phyloP scores from a whole-genome alignment of 202 grass and related monocot genomes.

The Setaria italica region DNA sequence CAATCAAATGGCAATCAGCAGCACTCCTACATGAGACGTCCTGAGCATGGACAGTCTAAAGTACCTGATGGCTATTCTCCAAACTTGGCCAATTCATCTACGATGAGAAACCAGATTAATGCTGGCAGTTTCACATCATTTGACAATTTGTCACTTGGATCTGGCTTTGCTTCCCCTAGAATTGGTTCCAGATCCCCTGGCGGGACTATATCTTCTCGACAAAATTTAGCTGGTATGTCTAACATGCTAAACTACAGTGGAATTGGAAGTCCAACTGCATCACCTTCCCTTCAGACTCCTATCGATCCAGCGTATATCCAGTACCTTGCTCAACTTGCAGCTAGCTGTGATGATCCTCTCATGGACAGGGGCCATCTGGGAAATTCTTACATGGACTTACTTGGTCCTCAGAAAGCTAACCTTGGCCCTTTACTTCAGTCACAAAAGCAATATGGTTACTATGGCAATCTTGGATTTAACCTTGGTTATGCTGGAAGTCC shows the following conservation, averaged over 20 bases:
- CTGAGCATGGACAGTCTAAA: constrained; percentile 57
- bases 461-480: constrained; percentile 62
- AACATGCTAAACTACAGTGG: constrained; percentile 65
- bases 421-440: constrained; percentile 66
- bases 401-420: constrained; percentile 67
- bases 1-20: constrained; percentile 54
- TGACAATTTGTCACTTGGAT: constrained; percentile 53
- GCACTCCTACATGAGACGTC: constrained; percentile 52
- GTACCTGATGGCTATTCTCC: constrained; percentile 45
- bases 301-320: constrained; percentile 69
- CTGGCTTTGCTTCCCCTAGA: constrained; percentile 63
- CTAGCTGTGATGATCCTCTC: constrained; percentile 62
- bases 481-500: constrained; percentile 73
- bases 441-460: constrained; percentile 82
- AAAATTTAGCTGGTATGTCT: constrained; percentile 60
- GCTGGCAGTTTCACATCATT: constrained; percentile 53
- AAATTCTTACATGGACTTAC: constrained; percentile 68
- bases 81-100: constrained; percentile 58
- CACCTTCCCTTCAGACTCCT: constrained; percentile 56
- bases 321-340: constrained; percentile 69
- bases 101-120: constrained; percentile 63
- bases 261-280: constrained; percentile 55
- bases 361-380: constrained; percentile 52
- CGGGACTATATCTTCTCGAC: constrained; percentile 49
- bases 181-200: constrained; percentile 60